A percentile compares a stretch with the other conserved stretches of the same genome.
These are phyloP conservation scores for Geum urbanum DNA, from an alignment of 306 rosid genomes.

Conservation along the genomic window DNA sequence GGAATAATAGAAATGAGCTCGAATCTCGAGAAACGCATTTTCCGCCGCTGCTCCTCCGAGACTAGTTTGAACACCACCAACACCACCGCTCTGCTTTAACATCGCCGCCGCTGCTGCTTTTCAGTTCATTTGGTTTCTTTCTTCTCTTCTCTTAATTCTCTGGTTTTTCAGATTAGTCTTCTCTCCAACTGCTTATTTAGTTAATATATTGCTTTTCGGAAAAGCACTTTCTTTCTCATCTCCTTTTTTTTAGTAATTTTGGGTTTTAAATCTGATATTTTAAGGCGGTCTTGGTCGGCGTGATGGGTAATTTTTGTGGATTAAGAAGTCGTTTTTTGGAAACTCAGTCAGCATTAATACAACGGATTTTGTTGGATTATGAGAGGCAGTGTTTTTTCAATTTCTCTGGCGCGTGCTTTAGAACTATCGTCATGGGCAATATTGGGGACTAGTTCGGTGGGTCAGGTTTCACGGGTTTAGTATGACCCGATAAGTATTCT, in stretches of 20 bases:
- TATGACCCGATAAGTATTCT: slow-evolving; percentile 5
- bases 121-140: slow-evolving; percentile 21
- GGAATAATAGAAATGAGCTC: slow-evolving; percentile 48
- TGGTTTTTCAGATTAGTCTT: slow-evolving; percentile 1
- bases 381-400: neutral
- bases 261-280: neutral
- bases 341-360: slow-evolving; percentile 23
- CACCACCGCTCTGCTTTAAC: slow-evolving; percentile 23
- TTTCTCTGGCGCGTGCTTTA: neutral
- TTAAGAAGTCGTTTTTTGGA: slow-evolving; percentile 5
- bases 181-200: slow-evolving; percentile 10
- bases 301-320: slow-evolving; percentile 26
- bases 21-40: slow-evolving; percentile 51
- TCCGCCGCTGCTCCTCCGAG: neutral
- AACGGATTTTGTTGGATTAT: slow-evolving; percentile 8
- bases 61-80: neutral
- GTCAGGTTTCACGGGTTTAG: slow-evolving; percentile 15
- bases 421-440: slow-evolving; percentile 4
- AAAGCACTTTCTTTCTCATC: slow-evolving; percentile 25
- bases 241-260: neutral
- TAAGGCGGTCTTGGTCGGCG: slow-evolving; percentile 23
- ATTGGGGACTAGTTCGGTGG: neutral
- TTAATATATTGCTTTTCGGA: slow-evolving; percentile 16
- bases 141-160: neutral
- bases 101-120: slow-evolving; percentile 15